Conservation (phyloP, 441 rosid species). For the Breynia disticha region DNA sequence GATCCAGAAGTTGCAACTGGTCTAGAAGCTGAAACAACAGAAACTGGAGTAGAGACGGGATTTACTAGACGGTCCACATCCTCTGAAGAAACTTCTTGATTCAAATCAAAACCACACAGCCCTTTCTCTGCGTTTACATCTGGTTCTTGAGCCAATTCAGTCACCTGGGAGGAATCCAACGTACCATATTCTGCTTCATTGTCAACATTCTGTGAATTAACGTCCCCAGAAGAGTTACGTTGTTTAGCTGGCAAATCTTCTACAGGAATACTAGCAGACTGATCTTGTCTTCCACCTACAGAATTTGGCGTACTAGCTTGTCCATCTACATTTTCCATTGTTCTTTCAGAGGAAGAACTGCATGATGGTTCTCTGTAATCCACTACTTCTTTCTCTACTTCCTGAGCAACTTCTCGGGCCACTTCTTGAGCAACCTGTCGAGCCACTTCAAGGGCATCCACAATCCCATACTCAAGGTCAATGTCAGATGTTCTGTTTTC, state of each 20-base stretch:
- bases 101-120: constrained; percentile 68
- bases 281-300: constrained; percentile 24
- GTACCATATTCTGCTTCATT: constrained; percentile 30
- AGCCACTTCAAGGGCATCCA: constrained; percentile 91
- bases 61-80: constrained; percentile 49
- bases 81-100: constrained; percentile 70
- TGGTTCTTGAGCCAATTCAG: constrained; percentile 48
- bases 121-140: constrained; percentile 44
- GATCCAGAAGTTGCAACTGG: constrained; percentile 44
- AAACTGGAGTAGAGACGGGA: constrained; percentile 34
- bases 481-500: constrained; percentile 42
- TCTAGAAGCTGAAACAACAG: constrained; percentile 61
- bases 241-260: constrained; percentile 37
- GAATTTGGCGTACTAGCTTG: constrained; percentile 46
- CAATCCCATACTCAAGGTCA: constrained; percentile 59
- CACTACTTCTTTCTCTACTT: constrained; percentile 78
- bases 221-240: constrained; percentile 29
- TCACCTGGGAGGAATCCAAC: constrained; percentile 48
- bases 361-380: constrained; percentile 53
- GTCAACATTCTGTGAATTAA: constrained; percentile 28
- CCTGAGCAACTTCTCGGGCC: constrained; percentile 89
- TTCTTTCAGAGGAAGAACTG: constrained; percentile 53
- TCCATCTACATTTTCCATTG: constrained; percentile 32
- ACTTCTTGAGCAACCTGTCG: constrained; percentile 88
- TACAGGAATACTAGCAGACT: constrained; percentile 18